Conservation (phyloP, 208 protist species). For the Trypanosoma cruzi region DNA sequence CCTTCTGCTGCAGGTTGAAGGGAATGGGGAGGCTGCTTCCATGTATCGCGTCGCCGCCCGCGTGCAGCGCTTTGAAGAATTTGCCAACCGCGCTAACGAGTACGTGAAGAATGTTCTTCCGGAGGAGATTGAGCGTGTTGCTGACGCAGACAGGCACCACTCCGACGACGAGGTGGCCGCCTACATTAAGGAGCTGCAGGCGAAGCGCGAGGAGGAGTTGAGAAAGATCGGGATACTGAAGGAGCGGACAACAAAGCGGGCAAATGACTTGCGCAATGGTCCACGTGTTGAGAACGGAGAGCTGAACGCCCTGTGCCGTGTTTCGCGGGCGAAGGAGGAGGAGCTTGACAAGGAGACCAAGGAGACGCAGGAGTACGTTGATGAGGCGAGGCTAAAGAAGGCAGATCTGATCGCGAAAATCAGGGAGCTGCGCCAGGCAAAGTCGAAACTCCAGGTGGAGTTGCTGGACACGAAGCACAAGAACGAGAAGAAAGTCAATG, state of each 20-base stretch:
- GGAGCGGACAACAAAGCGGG: constrained; percentile 29
- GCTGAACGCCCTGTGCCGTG: constrained; percentile 7
- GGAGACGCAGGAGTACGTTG: constrained; percentile 41
- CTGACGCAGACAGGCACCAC: constrained; percentile 51
- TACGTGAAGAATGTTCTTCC: constrained; percentile 58
- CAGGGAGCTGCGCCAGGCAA: constrained; percentile 19
- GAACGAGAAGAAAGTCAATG: constrained; percentile 39
- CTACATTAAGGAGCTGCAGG: constrained; percentile 67
- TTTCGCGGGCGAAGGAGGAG: constrained; percentile 3
- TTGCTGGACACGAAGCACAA: constrained; percentile 48
- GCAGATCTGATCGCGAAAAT: constrained; percentile 9
- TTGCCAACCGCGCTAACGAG: constrained; percentile 31
- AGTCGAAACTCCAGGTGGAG: constrained; percentile 58
- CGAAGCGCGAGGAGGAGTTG: constrained; percentile 47
- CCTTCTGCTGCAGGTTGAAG: constrained; percentile 63
- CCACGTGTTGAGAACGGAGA: constrained; percentile 23
- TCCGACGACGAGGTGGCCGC: constrained; percentile 72
- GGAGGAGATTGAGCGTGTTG: constrained; percentile 49
- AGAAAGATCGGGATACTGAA: constrained; percentile 44
- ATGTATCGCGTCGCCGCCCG: constrained; percentile 70
- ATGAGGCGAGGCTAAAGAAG: constrained; percentile 42
- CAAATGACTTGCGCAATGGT: constrained; percentile 34
- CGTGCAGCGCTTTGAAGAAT: constrained; percentile 73
- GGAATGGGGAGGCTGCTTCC: constrained; percentile 36
- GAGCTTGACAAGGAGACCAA: constrained; percentile 39